Percentiles rank a stretch among this genome's conserved stretches.
These are phyloP conservation scores for Isatis tinctoria DNA, from an alignment of 345 rosid genomes.

Conservation along the genomic window DNA sequence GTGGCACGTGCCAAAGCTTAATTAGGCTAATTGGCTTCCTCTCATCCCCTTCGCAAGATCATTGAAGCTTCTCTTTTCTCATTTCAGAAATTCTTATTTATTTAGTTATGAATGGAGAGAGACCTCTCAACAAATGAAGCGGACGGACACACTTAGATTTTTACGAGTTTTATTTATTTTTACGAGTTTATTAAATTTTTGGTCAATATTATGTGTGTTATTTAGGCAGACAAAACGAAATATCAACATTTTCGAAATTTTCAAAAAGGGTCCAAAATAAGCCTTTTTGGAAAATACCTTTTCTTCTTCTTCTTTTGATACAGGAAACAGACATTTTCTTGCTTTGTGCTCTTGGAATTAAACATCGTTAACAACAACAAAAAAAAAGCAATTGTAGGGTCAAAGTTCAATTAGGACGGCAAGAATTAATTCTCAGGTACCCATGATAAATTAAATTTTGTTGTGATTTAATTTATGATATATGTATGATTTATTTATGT, in stretches of 20 bases:
- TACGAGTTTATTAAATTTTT: not conserved
- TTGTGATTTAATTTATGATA: no score
- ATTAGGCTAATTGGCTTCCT: not conserved
- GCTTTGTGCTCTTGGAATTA: conserved; percentile 5
- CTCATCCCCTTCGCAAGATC: not conserved
- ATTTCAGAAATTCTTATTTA: not conserved
- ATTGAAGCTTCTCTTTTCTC: not conserved
- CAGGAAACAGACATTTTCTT: not conserved
- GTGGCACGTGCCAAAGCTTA: not conserved
- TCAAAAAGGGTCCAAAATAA: conserved; percentile 13
- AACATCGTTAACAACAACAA: not conserved
- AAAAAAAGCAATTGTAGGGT: not conserved
- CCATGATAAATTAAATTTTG: no score
- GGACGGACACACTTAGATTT: not conserved
- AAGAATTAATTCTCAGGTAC: not conserved
- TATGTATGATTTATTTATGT: no score
- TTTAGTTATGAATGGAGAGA: not conserved
- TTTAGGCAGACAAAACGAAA: conserved; percentile 20
- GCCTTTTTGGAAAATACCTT: conserved; percentile 14
- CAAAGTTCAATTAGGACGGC: not conserved
- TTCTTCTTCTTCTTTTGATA: not conserved
- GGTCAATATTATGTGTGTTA: not conserved
- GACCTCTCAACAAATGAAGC: conserved; percentile 5
- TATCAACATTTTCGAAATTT: conserved; percentile 2
- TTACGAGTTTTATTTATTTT: not conserved